Base-by-base conservation (phyloP, 768 basidiomycete species). In the Arthromyces matolae region DNA sequence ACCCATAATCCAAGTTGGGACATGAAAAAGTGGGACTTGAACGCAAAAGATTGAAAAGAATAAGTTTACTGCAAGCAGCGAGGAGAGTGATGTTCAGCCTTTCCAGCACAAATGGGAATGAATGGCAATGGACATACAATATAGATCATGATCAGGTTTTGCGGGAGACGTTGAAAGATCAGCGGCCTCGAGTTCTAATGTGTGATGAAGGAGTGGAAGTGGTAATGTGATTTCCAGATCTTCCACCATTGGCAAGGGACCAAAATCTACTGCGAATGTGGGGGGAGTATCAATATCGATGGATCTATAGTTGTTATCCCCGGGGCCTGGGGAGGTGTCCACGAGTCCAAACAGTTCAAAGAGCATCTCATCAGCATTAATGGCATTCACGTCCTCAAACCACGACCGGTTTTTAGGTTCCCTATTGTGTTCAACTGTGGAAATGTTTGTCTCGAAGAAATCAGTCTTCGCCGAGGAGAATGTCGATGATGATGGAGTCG, bases 21-120 rank as follows among this genome's bases (percentile, higher is more conserved):
- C 67, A 62, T 77, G 85, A 13, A 83, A 66, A 48, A 80, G 66
- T 35, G 79, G 79, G 55, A 81, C 71, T 59, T 86, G 79, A 13
- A 61, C 59, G 43, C 67, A 71, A 61, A 78, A 79, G 36, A 70
- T 70, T 36, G 75, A 69, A 66, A 81, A 79, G 64, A 83, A 83
- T 8, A 79, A 62, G 52, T 71, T 72, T 42, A 77, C 77, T 81
- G 51, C n/a, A n/a, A 14, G 14, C 13, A 10, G 4, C n/a, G 29
- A 3, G 23, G 10, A 33, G 10, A 46, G n/a, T 23, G 6, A 49
- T n/a, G n/a, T n/a, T n/a, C n/a, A n/a, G n/a, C n/a, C n/a, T n/a
- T n/a, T 42, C 39, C 38, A 29, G 49, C 32, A 50, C 36, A 10
- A 23, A 32, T 34, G 23, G 14, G 34, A 23, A 31, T n/a, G 27